phyloP scores from a whole-genome alignment of 331 rosid species.

The Prunus yedoensis region DNA sequence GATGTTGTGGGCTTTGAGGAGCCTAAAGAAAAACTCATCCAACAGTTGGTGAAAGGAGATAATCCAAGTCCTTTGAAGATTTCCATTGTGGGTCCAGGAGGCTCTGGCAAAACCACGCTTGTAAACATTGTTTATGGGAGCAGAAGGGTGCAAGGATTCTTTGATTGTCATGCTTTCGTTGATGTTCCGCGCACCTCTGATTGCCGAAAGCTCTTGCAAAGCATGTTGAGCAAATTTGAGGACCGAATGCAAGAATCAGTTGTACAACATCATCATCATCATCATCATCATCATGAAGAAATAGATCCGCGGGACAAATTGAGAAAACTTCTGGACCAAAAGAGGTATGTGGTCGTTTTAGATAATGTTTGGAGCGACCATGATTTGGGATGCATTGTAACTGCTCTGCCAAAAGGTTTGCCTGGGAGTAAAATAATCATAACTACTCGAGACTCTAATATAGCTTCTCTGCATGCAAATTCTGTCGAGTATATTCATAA shows the following conservation, averaged over 20 bases:
- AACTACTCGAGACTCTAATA: neutral
- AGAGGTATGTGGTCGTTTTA: constrained; percentile 5
- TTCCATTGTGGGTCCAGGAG: constrained; percentile 6
- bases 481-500: neutral
- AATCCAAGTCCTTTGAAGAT: neutral
- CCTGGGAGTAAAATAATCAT: constrained; percentile 10
- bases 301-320: neutral
- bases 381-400: neutral
- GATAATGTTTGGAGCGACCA: constrained; percentile 12
- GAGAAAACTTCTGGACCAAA: neutral
- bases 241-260: neutral
- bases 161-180: constrained; percentile 8
- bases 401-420: neutral
- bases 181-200: neutral
- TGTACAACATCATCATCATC: too few species aligned
- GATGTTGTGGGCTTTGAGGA: neutral
- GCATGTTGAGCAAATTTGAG: neutral
- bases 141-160: neutral
- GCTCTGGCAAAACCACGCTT: constrained; percentile 14
- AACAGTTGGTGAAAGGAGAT: neutral
- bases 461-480: neutral
- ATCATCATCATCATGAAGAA: neutral
- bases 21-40: neutral
- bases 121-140: neutral
- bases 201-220: neutral